Base-by-base conservation (phyloP, 768 basidiomycete species). In the Lenzites betulinus region DNA sequence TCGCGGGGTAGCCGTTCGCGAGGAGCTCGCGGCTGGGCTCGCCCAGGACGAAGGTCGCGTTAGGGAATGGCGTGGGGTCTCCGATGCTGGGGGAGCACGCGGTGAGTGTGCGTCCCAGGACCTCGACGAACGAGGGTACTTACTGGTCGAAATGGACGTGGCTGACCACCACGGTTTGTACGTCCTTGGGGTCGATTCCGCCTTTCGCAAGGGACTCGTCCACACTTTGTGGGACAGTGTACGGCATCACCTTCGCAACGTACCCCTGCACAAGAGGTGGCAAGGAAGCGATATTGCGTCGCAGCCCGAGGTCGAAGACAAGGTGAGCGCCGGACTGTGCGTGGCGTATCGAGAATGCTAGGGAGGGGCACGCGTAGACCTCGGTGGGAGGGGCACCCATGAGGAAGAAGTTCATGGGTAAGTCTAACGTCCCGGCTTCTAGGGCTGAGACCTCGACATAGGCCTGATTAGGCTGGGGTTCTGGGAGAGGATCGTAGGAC, bases 381-480 rank as follows among this genome's bases (percentile, higher is more conserved):
- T 69, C 72, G 0, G 68, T 71, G 42, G 74, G 67, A 4, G 66
- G 62, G 1, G 74, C 69, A 35, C 70, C 76, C 26, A 75, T 75
- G 28, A 82, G 67, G 51, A 81, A 67, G 51, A 71, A 70, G 28
- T 73, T 74, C 20, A 78, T 65, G 0, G 76, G 67, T 7, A 85
- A 64, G 20, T 60, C 63, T 2, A 86, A 69, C 16, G 74, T 64
- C 11, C 84, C 86, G 1, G 77, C 79, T 62, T 85, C 82, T 30
- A 87, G 76, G 0, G 81, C 83, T 36, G 85, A 87, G 41, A 86
- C 79, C 33, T 77, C 62, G 58, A 81, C 78, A 66, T 78, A 85
- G 0, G 83, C 71, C 65, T 86, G 85, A 47, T 77, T 69, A 0
- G 66, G 43, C n/a, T 60, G 25, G 2, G 81, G 79, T 7, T 66